Conservation (phyloP, 768 basidiomycete species). For the Clathrus columnatus region DNA sequence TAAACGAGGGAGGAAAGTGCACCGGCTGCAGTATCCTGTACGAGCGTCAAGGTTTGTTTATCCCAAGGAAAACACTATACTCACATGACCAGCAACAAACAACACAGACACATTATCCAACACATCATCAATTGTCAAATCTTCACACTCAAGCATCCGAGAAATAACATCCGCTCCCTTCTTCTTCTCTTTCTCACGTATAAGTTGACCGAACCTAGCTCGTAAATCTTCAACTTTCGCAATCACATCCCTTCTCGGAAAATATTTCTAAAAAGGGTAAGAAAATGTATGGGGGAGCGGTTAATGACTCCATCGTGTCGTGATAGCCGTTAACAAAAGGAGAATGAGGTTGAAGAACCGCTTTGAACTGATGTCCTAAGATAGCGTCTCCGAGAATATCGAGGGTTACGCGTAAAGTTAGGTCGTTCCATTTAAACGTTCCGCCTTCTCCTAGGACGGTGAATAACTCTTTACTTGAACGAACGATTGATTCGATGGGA, state of each 20-base stretch:
- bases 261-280: constrained; percentile 24
- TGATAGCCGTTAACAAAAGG: constrained; percentile 31
- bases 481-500: constrained; percentile 27
- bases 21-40: constrained; percentile 34
- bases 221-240: constrained; percentile 24
- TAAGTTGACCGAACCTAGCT: constrained; percentile 20
- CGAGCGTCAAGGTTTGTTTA: too few relatives aligned
- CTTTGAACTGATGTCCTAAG: constrained; percentile 31
- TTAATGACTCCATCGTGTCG: constrained; percentile 27
- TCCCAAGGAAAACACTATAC: too few relatives aligned
- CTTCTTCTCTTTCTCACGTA: constrained; percentile 23
- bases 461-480: constrained; percentile 26
- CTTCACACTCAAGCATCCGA: constrained; percentile 27
- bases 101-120: constrained; percentile 30
- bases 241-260: constrained; percentile 23
- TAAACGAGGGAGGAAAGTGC: constrained; percentile 29
- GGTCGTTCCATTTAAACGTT: constrained; percentile 21
- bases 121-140: constrained; percentile 26
- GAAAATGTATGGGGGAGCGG: constrained; percentile 27
- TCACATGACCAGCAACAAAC: constrained; percentile 34
- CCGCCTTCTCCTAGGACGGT: constrained; percentile 24
- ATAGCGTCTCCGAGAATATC: constrained; percentile 30
- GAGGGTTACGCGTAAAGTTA: constrained; percentile 24
- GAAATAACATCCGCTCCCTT: constrained; percentile 28
- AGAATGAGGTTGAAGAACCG: constrained; percentile 22